Conservation (phyloP, 148 eudicot genomes). For the Tetragonia tetragonoides region DNA sequence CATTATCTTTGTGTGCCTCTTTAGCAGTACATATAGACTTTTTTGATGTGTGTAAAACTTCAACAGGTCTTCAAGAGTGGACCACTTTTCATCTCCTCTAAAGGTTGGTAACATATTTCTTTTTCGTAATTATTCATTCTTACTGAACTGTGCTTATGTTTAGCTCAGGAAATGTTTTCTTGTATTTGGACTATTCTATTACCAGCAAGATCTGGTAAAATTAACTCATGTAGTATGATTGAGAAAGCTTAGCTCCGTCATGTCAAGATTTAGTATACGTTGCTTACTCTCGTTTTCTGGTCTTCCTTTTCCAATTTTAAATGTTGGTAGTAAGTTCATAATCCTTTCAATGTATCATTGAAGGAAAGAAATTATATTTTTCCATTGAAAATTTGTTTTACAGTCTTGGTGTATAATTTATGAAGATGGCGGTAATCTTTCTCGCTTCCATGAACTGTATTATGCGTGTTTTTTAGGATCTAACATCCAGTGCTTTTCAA, state of each 20-base stretch:
- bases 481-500: not conserved
- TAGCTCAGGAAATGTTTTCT: not conserved
- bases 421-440: not conserved
- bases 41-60: constrained; percentile 19
- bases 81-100: constrained; percentile 92
- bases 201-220: not conserved
- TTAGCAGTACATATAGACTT: not conserved
- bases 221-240: not conserved
- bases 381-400: not conserved
- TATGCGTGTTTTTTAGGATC: not conserved
- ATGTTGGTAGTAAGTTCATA: too few species aligned
- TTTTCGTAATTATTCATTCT: not conserved
- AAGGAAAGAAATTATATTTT: not conserved
- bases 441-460: not conserved
- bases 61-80: constrained; percentile 95
- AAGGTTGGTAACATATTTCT: constrained; percentile 53
- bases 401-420: not conserved
- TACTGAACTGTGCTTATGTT: not conserved
- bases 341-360: too few species aligned
- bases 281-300: not conserved
- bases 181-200: not conserved
- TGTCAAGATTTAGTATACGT: not conserved
- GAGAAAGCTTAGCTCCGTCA: not conserved
- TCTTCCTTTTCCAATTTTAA: not conserved
- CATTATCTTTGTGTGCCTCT: constrained; percentile 6